These are phyloP conservation scores for Aspergillus vadensis DNA, from an alignment of 2,329 filamentous ascomycete species.

Conservation along the genomic window DNA sequence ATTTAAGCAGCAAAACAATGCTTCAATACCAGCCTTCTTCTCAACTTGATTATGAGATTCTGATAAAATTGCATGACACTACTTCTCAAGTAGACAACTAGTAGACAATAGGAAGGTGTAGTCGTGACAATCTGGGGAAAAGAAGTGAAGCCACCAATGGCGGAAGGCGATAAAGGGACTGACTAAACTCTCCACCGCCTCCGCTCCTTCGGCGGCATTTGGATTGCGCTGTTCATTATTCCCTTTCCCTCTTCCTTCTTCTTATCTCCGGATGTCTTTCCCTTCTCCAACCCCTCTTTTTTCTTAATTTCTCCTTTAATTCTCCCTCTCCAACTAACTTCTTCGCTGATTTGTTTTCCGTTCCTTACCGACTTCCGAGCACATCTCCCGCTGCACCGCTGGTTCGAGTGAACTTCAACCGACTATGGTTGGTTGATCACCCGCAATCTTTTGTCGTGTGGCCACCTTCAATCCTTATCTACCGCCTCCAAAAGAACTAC, in stretches of 20 bases:
- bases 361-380: neutral
- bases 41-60: too few species aligned
- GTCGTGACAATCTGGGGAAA: too few species aligned
- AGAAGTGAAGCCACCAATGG: too few species aligned
- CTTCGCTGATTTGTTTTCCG: neutral
- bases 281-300: constrained; percentile 2
- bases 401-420: constrained; percentile 26
- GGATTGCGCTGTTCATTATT: neutral
- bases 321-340: neutral
- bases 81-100: too few species aligned
- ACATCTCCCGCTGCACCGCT: constrained; percentile 22
- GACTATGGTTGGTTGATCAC: constrained; percentile 20
- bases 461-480: constrained; percentile 25
- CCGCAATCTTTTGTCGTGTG: constrained; percentile 15
- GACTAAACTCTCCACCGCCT: neutral
- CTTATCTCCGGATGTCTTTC: constrained; percentile 9
- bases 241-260: constrained; percentile 2
- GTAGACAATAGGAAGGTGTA: too few species aligned
- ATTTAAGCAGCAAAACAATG: too few species aligned
- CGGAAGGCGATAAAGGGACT: neutral
- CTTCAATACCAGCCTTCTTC: too few species aligned
- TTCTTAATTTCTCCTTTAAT: neutral
- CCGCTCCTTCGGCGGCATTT: neutral
- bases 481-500: constrained; percentile 9
- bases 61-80: too few species aligned